Evolutionary conservation across 352 stramenopile genomes (phyloP).

Genomic region (Phytophthora pistaciae): DNA sequence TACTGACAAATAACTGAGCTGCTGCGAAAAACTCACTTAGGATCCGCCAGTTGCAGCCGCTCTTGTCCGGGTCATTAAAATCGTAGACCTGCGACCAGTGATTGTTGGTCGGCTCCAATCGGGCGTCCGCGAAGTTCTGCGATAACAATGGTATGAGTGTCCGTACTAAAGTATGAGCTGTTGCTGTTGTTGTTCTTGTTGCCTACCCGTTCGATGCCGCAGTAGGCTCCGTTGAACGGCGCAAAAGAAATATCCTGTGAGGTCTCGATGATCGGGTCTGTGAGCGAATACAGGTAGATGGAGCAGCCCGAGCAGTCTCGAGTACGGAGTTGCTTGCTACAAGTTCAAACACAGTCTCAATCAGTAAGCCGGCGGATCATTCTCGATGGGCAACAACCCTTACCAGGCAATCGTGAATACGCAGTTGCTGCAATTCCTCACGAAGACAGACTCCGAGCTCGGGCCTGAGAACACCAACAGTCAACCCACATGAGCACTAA

Average conservation of each 20-base stretch:
- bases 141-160: not conserved
- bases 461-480: slow-evolving; percentile 40
- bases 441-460: slow-evolving; percentile 90
- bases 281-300: slow-evolving; percentile 92
- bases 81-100: slow-evolving; percentile 93
- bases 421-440: slow-evolving; percentile 92
- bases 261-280: slow-evolving; percentile 94
- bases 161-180: not conserved
- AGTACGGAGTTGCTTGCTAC: slow-evolving; percentile 91
- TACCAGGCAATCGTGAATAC: slow-evolving; percentile 91
- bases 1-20: no score
- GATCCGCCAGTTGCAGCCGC: slow-evolving; percentile 73
- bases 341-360: not conserved
- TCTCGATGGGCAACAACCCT: slow-evolving; percentile 1
- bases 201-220: slow-evolving; percentile 61
- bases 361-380: not conserved
- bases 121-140: slow-evolving; percentile 77
- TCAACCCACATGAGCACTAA: not conserved
- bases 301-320: slow-evolving; percentile 86
- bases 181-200: not conserved
- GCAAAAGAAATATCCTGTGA: slow-evolving; percentile 87
- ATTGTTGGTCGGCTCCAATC: slow-evolving; percentile 87
- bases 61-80: slow-evolving; percentile 92
- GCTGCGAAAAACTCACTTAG: slow-evolving; percentile 43
- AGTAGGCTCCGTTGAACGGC: slow-evolving; percentile 91